Evolutionary conservation across 106 monocot genomes (phyloP).

Genomic region (Iris macrosiphon): DNA sequence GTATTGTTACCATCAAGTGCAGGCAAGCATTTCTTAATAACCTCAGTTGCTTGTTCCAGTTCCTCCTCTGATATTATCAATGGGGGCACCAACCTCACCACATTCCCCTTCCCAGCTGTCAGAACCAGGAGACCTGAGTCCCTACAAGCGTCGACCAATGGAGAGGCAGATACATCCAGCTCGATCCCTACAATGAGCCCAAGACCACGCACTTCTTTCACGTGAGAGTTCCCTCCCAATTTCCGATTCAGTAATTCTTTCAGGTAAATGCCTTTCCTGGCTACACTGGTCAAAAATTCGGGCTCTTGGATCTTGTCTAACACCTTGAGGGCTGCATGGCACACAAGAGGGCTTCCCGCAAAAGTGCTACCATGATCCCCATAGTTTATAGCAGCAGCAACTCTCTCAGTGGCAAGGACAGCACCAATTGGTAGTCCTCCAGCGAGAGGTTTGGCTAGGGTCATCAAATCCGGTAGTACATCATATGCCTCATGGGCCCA

Average conservation of each 20-base stretch:
- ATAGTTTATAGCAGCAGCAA: conserved; percentile 46
- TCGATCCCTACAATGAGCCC: conserved; percentile 83
- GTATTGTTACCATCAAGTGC: conserved; percentile 31
- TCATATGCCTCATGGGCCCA: conserved; percentile 83
- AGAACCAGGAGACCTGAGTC: conserved; percentile 69
- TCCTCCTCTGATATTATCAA: conserved; percentile 75
- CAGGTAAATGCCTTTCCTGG: conserved; percentile 55
- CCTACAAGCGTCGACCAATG: conserved; percentile 58
- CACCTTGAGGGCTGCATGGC: conserved; percentile 63
- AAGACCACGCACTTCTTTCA: conserved; percentile 68
- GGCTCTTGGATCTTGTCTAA: conserved; percentile 64
- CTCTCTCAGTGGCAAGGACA: conserved; percentile 47
- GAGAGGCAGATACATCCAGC: conserved; percentile 58
- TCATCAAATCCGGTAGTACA: conserved; percentile 76
- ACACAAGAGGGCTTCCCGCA: conserved; percentile 67
- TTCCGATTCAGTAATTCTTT: conserved; percentile 52
- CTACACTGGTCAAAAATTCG: conserved; percentile 50
- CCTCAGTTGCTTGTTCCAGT: conserved; percentile 53
- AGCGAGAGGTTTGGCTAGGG: conserved; percentile 88
- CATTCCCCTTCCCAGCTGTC: conserved; percentile 79
- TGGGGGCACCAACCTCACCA: conserved; percentile 80
- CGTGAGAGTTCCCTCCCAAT: conserved; percentile 36
- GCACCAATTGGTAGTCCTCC: conserved; percentile 85
- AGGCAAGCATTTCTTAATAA: conserved; percentile 48
- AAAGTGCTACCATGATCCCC: conserved; percentile 91